A percentile compares a stretch with the other conserved stretches of the same genome.
Evolutionary conservation across 192 early-diverging fungal genomes (phyloP).

Genomic region (Geosiphon pyriformis): DNA sequence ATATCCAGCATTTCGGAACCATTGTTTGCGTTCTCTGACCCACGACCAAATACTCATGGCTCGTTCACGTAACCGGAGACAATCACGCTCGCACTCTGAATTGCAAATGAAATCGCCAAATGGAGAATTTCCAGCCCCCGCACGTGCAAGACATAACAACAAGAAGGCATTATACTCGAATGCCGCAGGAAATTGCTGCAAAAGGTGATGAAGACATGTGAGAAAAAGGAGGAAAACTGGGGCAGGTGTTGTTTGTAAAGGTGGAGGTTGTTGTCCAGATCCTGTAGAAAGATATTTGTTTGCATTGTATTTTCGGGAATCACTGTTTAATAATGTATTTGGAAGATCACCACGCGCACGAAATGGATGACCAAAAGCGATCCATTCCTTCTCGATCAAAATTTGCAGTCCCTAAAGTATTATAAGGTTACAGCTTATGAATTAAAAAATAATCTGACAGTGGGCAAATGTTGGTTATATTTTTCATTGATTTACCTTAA

Average conservation of each 20-base stretch:
- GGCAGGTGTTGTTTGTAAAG: conserved; percentile 23
- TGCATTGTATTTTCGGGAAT: background rate
- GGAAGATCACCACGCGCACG: conserved; percentile 28
- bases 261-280: background rate
- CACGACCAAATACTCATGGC: conserved; percentile 36
- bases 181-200: conserved; percentile 31
- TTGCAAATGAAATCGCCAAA: conserved; percentile 43
- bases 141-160: conserved; percentile 33
- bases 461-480: background rate
- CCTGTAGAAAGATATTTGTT: background rate
- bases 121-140: conserved; percentile 31
- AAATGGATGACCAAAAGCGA: conserved; percentile 37
- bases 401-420: conserved; percentile 29
- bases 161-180: conserved; percentile 43
- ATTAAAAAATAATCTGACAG: background rate
- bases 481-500: conserved; percentile 14
- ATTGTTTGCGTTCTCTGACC: conserved; percentile 29
- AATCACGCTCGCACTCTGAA: conserved; percentile 31
- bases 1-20: conserved; percentile 36
- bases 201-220: conserved; percentile 38
- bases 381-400: conserved; percentile 43
- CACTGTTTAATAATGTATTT: background rate
- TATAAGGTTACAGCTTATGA: background rate
- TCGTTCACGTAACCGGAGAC: conserved; percentile 24
- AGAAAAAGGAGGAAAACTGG: conserved; percentile 41